These are phyloP conservation scores for Quercus robur DNA, from an alignment of 306 rosid species.

Conservation along the genomic window DNA sequence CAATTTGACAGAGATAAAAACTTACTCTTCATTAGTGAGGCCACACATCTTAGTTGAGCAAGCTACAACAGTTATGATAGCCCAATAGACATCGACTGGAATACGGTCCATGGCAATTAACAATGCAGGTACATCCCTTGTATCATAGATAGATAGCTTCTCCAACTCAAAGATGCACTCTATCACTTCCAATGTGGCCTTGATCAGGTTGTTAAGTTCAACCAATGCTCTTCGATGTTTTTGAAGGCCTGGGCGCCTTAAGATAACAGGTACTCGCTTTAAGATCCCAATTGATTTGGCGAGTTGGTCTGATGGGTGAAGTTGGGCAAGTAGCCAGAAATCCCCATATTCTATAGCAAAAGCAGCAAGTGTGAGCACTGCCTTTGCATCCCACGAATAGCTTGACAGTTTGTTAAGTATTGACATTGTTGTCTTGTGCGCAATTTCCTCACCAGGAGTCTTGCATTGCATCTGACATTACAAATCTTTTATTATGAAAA, in stretches of 20 bases:
- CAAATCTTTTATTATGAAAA: too few species aligned
- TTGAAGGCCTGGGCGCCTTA: slow-evolving; percentile 26
- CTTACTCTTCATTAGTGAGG: slow-evolving; percentile 44
- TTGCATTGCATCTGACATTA: slow-evolving; percentile 55
- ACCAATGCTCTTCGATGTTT: slow-evolving; percentile 37
- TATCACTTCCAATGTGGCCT: slow-evolving; percentile 43
- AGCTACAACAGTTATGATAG: slow-evolving; percentile 50
- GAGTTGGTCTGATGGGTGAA: slow-evolving; percentile 38
- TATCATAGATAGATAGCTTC: slow-evolving; percentile 29
- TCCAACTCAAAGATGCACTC: slow-evolving; percentile 43
- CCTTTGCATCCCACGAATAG: slow-evolving; percentile 65
- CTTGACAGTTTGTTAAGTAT: slow-evolving; percentile 50
- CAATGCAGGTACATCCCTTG: slow-evolving; percentile 46
- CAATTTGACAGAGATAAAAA: not conserved
- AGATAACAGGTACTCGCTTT: slow-evolving; percentile 48
- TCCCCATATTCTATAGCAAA: slow-evolving; percentile 67
- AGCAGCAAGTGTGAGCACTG: slow-evolving; percentile 65
- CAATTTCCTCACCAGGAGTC: slow-evolving; percentile 49
- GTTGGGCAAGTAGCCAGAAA: slow-evolving; percentile 59
- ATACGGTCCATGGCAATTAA: slow-evolving; percentile 26
- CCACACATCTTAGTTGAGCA: slow-evolving; percentile 41
- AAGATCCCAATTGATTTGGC: slow-evolving; percentile 58
- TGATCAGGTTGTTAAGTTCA: slow-evolving; percentile 55
- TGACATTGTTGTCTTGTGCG: slow-evolving; percentile 50
- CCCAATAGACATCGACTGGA: slow-evolving; percentile 64